Base-by-base conservation (phyloP, 2,329 filamentous ascomycete genomes). In the Anthostomella pinea region DNA sequence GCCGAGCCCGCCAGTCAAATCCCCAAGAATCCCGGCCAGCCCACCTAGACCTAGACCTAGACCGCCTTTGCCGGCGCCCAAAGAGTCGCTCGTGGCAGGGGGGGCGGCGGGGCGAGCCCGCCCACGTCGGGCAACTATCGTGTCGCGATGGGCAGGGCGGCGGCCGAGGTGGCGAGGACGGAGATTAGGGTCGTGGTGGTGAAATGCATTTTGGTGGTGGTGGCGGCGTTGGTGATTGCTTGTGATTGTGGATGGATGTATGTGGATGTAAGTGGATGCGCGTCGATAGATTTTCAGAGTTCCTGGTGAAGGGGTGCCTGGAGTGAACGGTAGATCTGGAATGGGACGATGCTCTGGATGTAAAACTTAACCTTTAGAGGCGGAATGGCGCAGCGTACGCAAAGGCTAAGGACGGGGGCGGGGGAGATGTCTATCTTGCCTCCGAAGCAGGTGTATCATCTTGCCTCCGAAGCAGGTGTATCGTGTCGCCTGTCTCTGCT, bases 121-220 rank as follows among this genome's bases (percentile, higher is more conserved):
- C 41, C 40, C 5, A 46, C 6, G n/a, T 16, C 35, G n/a, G 21
- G 29, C 9, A 43, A 20, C 16, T 45, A 38, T 39, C 44, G 32
- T 9, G 35, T 18, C 4, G 25, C 8, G n/a, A 43, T 13, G 15
- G 45, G 41, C 2, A 40, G 8, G 10, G 46, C 41, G 13, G 33
- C 17, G 30, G 10, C 24, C 13, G 41, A 30, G 16, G 44, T 36
- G 28, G 38, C 43, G 27, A 49, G 38, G 15, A 49, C n/a, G 31
- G 44, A 35, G 23, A 47, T 8, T 22, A 28, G 15, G n/a, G 21
- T 19, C 23, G 18, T 6, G 27, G 10, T 5, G 29, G 18, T 5
- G 29, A n/a, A 13, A 14, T 14, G 33, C 33, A 27, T 28, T 18
- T 27, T 35, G 33, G 17, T 6, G 14, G 11, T 16, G 8, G 15